Evolutionary conservation across 2,329 filamentous ascomycete genomes (phyloP), one percentile per base, ranked within the genome.

Genomic region (Ustilaginoidea virens): DNA sequence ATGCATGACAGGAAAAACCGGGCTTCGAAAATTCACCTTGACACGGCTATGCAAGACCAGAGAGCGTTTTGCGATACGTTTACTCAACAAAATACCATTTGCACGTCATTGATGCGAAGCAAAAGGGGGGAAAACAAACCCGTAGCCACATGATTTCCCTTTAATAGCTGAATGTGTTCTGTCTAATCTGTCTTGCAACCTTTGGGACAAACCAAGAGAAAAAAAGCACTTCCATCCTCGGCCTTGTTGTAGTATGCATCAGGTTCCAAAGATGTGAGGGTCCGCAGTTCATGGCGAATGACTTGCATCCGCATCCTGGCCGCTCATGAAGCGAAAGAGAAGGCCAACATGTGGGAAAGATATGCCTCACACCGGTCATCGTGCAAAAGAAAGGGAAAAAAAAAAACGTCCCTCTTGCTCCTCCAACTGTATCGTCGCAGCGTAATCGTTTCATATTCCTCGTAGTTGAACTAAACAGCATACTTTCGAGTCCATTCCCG

Each of bases 401-500:
- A 24, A 11, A 31, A 17, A 29, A 20, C 17, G 13, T 28, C 26
- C 23, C 18, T 27, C 27, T 34, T 28, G 12, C 15, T 17, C 15
- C 20, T 30, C 24, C 15, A 23, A 18, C n/a, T 12, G 15, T 17
- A 23, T 21, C 17, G 17, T 20, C 21, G 9, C 30, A 10, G 17
- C 14, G 15, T 8, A 29, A 23, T 18, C 17, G 13, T 25, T n/a
- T 6, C n/a, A 15, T n/a, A n/a, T n/a, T n/a, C n/a, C n/a, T n/a
- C n/a, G n/a, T n/a, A n/a, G n/a, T n/a, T n/a, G 9, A 17, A 12
- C 45, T 69, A 96, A 60, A 96, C 90, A 52, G 90, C 90, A 56
- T 96, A 96, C 71, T 98, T 98, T 58, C 87, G 75, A 48, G 90
- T 98, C 90, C 90, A 98, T 65, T 98, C 90, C 46, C 87, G 71